Percentiles rank a stretch among this genome's conserved stretches.
Conservation (phyloP, 208 protist genomes). For the Leptomonas seymouri region DNA sequence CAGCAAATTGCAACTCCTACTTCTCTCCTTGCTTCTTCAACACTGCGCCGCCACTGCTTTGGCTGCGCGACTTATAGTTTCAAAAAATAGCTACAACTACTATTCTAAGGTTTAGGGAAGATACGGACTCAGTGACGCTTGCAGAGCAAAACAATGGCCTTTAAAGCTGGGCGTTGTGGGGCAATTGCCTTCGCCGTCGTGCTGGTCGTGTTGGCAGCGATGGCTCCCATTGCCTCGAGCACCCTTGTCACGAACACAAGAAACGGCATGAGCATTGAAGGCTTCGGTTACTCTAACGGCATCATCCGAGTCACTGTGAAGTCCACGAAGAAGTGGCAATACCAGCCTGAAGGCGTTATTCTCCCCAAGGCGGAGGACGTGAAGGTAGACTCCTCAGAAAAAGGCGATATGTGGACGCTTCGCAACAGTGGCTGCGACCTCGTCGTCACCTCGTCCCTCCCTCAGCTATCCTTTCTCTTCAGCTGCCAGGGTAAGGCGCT, state of each 20-base stretch:
- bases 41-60: too few species aligned
- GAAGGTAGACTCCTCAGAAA: not conserved
- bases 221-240: not conserved
- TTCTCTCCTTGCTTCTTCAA: too few species aligned
- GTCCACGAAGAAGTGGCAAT: constrained; percentile 35
- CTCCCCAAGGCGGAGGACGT: constrained; percentile 1
- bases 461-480: constrained; percentile 24
- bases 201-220: constrained; percentile 23
- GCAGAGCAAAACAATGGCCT: not conserved
- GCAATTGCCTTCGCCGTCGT: not conserved
- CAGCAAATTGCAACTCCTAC: too few species aligned
- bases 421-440: constrained; percentile 40
- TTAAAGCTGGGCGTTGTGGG: not conserved
- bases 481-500: constrained; percentile 21
- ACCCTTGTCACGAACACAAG: constrained; percentile 7
- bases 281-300: constrained; percentile 35
- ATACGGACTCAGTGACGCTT: too few species aligned
- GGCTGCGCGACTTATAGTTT: too few species aligned
- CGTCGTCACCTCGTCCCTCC: not conserved
- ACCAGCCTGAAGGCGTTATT: constrained; percentile 39
- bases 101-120: too few species aligned
- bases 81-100: too few species aligned
- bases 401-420: constrained; percentile 18
- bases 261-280: constrained; percentile 22
- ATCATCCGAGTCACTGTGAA: constrained; percentile 49